phyloP scores from a whole-genome alignment of 176 grass and related monocot genomes.

The Musa acuminata region DNA sequence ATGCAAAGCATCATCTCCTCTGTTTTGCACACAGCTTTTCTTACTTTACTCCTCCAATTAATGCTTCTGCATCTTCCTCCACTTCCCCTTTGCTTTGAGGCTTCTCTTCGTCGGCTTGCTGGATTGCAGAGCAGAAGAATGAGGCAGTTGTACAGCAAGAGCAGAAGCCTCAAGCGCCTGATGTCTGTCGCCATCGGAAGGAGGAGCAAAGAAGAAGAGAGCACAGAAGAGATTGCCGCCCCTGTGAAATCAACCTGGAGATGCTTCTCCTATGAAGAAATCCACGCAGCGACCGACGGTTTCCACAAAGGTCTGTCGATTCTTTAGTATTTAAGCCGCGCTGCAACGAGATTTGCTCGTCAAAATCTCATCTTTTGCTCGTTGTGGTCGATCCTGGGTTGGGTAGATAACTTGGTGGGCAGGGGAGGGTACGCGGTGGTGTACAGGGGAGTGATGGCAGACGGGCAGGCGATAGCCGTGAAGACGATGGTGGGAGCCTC shows the following conservation, averaged over 20 bases:
- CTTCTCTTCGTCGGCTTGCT: not conserved
- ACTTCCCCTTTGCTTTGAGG: not conserved
- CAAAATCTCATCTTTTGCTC: not conserved
- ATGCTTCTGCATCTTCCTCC: not conserved
- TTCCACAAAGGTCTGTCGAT: constrained; percentile 3
- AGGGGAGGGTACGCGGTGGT: constrained; percentile 14
- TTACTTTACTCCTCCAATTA: not conserved
- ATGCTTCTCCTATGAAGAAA: constrained; percentile 12
- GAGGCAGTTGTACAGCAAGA: not conserved
- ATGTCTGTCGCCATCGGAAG: not conserved
- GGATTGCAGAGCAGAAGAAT: not conserved
- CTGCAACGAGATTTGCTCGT: not conserved
- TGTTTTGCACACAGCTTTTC: not conserved
- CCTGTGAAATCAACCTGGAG: not conserved
- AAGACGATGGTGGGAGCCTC: constrained; percentile 5
- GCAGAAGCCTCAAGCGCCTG: not conserved
- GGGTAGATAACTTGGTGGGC: constrained; percentile 21
- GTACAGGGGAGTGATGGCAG: constrained; percentile 7
- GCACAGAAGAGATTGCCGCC: not conserved
- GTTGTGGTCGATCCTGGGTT: not conserved
- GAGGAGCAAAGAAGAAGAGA: not conserved
- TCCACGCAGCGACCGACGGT: not conserved
- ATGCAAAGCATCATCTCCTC: not conserved
- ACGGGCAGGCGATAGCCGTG: constrained; percentile 9
- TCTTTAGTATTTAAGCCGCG: not conserved